These are phyloP conservation scores for Candida mesenterica DNA, from an alignment of 1,139 yeast genomes.

Conservation along the genomic window DNA sequence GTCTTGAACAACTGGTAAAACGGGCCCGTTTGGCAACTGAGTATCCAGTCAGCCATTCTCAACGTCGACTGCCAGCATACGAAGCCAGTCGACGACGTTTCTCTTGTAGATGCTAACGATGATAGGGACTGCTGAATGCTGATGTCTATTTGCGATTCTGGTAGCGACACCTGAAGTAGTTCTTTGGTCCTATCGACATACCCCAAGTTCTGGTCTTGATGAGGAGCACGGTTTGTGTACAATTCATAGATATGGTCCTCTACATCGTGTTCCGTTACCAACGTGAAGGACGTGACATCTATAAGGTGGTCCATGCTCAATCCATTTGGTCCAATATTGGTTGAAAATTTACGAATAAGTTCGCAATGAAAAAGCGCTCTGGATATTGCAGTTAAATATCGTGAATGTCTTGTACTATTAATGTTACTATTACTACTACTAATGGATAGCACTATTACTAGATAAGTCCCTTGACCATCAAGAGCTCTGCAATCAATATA, in stretches of 20 bases:
- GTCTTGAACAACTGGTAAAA: conserved; percentile 15
- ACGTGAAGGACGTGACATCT: conserved; percentile 16
- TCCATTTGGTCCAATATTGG: too few species aligned
- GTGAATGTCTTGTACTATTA: too few species aligned
- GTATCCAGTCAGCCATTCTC: conserved; percentile 53
- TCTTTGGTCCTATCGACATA: conserved; percentile 39
- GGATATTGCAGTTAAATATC: too few species aligned
- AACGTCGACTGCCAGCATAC: conserved; percentile 62
- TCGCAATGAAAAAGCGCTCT: too few species aligned
- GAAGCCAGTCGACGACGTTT: conserved; percentile 63
- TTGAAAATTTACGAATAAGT: too few species aligned
- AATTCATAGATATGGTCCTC: conserved; percentile 52
- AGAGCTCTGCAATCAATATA: conserved; percentile 87
- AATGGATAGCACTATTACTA: too few species aligned
- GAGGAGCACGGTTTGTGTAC: conserved; percentile 35
- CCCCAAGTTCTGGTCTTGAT: conserved; percentile 45
- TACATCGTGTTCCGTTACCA: conserved; percentile 24
- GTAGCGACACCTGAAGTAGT: conserved; percentile 31
- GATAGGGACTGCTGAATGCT: conserved; percentile 43
- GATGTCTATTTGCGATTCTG: conserved; percentile 28
- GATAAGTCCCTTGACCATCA: conserved; percentile 72
- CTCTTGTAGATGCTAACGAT: conserved; percentile 35
- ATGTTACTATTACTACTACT: too few species aligned
- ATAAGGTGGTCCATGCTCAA: conserved; percentile 7
- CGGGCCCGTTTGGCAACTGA: conserved; percentile 25